Conservation (phyloP, 257 asterid genomes). For the Solanum etuberosum region DNA sequence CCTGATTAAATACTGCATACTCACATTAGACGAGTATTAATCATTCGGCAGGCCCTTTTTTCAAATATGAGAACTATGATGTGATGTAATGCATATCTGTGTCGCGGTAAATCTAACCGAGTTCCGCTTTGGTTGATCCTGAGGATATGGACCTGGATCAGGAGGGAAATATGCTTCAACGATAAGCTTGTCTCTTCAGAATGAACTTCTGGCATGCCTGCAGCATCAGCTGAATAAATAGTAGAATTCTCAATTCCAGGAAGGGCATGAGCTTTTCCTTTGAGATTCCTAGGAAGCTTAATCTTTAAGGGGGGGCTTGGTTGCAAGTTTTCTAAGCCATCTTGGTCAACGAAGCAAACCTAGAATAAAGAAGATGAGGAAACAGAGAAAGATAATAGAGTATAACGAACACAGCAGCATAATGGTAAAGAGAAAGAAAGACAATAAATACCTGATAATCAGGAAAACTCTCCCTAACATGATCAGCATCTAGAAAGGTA, state of each 20-base stretch:
- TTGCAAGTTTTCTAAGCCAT: slow-evolving; percentile 50
- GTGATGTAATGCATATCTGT: slow-evolving; percentile 44
- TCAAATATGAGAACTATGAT: background rate
- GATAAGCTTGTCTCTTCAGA: slow-evolving; percentile 51
- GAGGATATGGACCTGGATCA: slow-evolving; percentile 99
- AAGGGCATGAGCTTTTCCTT: slow-evolving; percentile 44
- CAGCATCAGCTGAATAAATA: slow-evolving; percentile 20
- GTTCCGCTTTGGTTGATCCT: slow-evolving; percentile 91
- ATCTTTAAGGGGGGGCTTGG: slow-evolving; percentile 74
- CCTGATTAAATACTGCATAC: background rate
- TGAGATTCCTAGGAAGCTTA: slow-evolving; percentile 50
- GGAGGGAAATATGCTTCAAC: too few species aligned
- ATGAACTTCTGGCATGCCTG: slow-evolving; percentile 17
- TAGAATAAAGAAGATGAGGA: slow-evolving; percentile 21
- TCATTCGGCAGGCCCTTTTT: background rate
- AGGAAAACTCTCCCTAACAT: slow-evolving; percentile 79
- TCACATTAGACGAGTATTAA: background rate
- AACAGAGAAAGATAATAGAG: background rate
- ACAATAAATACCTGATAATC: slow-evolving; percentile 56
- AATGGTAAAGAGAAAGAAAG: background rate
- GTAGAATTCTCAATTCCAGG: slow-evolving; percentile 47
- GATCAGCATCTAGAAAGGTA: slow-evolving; percentile 79
- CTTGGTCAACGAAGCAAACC: slow-evolving; percentile 68
- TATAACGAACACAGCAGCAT: background rate
- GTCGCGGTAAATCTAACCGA: slow-evolving; percentile 84